Percentiles rank a stretch among this genome's conserved stretches.
phyloP scores from a whole-genome alignment of 257 asterid genomes.

The Ligustrum vulgare region DNA sequence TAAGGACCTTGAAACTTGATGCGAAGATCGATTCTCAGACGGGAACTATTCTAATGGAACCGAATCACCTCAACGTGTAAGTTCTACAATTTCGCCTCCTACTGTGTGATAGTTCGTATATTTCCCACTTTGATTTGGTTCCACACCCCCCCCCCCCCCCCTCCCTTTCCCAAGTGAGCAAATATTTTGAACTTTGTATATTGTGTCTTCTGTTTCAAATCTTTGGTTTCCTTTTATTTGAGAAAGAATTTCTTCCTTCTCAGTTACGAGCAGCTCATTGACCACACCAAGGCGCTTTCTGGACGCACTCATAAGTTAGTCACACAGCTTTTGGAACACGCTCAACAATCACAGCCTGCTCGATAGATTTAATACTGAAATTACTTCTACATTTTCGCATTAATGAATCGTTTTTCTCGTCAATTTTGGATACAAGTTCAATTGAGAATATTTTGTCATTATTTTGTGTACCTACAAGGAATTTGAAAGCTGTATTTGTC shows the following conservation, averaged over 20 bases:
- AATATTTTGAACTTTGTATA: background rate
- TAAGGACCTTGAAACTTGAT: slow-evolving; percentile 93
- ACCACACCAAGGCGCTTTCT: slow-evolving; percentile 87
- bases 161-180: no score
- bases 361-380: slow-evolving; percentile 37
- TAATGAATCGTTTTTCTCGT: slow-evolving; percentile 21
- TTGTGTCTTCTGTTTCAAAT: background rate
- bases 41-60: slow-evolving; percentile 86
- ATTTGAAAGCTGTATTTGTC: background rate
- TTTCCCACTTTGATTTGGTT: background rate
- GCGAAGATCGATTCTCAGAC: slow-evolving; percentile 78
- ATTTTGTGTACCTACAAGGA: background rate
- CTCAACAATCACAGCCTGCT: slow-evolving; percentile 71
- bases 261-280: slow-evolving; percentile 97
- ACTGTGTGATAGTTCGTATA: background rate
- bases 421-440: background rate
- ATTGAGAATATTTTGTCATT: background rate
- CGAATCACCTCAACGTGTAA: slow-evolving; percentile 81
- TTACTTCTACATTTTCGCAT: slow-evolving; percentile 14
- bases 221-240: background rate
- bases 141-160: no score
- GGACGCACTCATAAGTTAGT: slow-evolving; percentile 81
- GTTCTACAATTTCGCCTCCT: slow-evolving; percentile 28
- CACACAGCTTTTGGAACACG: slow-evolving; percentile 74
- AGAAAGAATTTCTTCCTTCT: background rate